Conservation (phyloP, 2,329 filamentous ascomycete species). For the Graphilbum sp. region DNA sequence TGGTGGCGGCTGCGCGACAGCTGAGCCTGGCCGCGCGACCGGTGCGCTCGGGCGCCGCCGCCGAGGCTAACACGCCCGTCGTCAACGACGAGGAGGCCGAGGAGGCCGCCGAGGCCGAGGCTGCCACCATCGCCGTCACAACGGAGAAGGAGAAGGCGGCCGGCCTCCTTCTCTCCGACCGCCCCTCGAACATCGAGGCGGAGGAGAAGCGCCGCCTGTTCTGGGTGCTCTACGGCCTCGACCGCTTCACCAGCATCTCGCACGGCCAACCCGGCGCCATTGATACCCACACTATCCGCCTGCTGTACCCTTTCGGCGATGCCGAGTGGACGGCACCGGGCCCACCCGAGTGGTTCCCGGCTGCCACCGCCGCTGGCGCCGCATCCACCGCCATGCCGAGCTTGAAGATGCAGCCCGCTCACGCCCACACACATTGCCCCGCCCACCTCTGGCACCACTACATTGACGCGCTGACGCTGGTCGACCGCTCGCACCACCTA, state of each 20-base stretch:
- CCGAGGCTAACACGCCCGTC: conserved; percentile 2
- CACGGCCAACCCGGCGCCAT: conserved; percentile 7
- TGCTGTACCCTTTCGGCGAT: conserved; percentile 6
- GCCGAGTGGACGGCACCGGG: conserved; percentile 6
- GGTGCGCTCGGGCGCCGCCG: neutral
- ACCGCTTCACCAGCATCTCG: conserved; percentile 7
- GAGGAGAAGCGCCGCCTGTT: conserved; percentile 8
- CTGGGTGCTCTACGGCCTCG: conserved; percentile 7
- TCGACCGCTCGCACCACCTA: conserved; percentile 6
- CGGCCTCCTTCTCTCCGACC: no score
- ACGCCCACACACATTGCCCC: neutral
- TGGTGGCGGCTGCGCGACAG: conserved; percentile 5
- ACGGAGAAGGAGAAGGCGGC: no score
- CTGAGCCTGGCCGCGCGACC: conserved; percentile 4
- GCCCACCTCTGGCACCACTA: conserved; percentile 5
- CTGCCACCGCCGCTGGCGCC: no score
- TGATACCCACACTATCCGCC: conserved; percentile 3
- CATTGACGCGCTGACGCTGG: conserved; percentile 5
- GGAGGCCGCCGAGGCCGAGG: no score
- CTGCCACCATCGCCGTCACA: neutral
- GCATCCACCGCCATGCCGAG: no score
- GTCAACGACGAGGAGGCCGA: conserved; percentile 1
- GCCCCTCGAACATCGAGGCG: neutral
- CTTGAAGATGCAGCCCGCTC: no score
- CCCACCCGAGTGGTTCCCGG: no score